Percentiles rank a stretch among this genome's conserved stretches.
Conservation (phyloP, 108 stramenopile genomes). For the Aurantiochytrium sp. region DNA sequence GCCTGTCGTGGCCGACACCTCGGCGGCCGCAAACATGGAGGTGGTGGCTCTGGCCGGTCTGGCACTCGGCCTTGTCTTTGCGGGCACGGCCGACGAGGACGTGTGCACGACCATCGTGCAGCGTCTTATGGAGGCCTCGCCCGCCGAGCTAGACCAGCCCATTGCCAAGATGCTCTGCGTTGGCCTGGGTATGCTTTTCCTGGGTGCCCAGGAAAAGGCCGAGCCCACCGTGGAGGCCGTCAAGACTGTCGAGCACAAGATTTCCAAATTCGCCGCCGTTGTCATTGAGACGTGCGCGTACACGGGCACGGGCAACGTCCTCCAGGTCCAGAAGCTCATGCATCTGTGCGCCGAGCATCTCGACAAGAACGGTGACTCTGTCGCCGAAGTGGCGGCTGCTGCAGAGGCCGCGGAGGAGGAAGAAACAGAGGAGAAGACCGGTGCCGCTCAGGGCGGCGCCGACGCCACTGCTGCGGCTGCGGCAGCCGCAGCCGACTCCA, state of each 20-base stretch:
- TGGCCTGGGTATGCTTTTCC: constrained; percentile 88
- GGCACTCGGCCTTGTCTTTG: constrained; percentile 89
- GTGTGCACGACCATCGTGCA: constrained; percentile 87
- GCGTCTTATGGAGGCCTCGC: constrained; percentile 94
- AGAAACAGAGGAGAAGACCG: neutral
- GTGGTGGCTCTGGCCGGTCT: constrained; percentile 63
- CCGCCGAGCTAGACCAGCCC: constrained; percentile 86
- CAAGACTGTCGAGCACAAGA: constrained; percentile 88
- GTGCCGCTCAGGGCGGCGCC: neutral
- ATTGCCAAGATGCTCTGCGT: constrained; percentile 81
- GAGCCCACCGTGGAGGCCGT: constrained; percentile 93
- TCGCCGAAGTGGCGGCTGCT: constrained; percentile 51
- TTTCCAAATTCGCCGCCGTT: constrained; percentile 79
- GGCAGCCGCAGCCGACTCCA: neutral
- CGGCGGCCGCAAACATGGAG: constrained; percentile 40
- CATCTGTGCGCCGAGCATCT: constrained; percentile 92
- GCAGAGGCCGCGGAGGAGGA: constrained; percentile 51
- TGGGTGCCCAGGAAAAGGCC: constrained; percentile 87
- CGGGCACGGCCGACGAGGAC: constrained; percentile 87
- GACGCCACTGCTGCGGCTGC: neutral
- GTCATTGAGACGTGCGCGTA: constrained; percentile 89
- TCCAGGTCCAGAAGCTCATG: constrained; percentile 92
- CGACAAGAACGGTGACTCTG: neutral
- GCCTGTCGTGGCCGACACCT: constrained; percentile 75
- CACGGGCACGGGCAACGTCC: constrained; percentile 94